Percentiles rank a stretch among this genome's conserved stretches.
Conservation (phyloP, 768 basidiomycete genomes). For the Hemileccinum impolitum region DNA sequence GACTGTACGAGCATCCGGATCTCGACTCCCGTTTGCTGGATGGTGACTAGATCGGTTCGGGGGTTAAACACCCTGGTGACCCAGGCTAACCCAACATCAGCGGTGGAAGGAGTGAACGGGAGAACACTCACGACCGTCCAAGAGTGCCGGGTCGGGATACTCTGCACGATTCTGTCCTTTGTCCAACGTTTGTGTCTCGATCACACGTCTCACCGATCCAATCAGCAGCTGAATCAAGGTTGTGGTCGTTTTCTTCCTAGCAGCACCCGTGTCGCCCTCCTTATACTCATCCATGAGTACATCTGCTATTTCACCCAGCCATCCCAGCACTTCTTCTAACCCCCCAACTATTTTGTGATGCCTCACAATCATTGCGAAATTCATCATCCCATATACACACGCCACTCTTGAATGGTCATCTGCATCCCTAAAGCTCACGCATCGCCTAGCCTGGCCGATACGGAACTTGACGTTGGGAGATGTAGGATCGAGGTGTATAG, state of each 20-base stretch:
- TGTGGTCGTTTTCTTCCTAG: conserved; percentile 28
- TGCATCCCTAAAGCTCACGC: conserved; percentile 63
- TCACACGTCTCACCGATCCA: conserved; percentile 52
- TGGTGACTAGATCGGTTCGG: conserved; percentile 39
- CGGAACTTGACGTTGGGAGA: conserved; percentile 46
- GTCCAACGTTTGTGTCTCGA: conserved; percentile 39
- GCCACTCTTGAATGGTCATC: conserved; percentile 62
- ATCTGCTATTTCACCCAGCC: conserved; percentile 61
- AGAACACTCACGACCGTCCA: conserved; percentile 48
- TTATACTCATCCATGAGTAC: conserved; percentile 56
- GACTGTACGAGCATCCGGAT: conserved; percentile 56
- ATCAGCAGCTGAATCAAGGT: conserved; percentile 51
- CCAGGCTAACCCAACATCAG: conserved; percentile 46
- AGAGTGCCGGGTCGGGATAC: conserved; percentile 63
- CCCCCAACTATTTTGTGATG: conserved; percentile 43
- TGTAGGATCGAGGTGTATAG: conserved; percentile 62
- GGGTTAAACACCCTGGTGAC: conserved; percentile 48
- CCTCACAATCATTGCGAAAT: conserved; percentile 60
- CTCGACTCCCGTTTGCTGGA: conserved; percentile 46
- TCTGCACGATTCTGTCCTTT: conserved; percentile 30
- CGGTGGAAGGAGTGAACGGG: background rate
- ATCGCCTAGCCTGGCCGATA: conserved; percentile 61
- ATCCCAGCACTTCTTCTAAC: conserved; percentile 52
- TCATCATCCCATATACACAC: conserved; percentile 73
- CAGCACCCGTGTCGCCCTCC: conserved; percentile 21